Evolutionary conservation across 768 basidiomycete species (phyloP).

Genomic region (Lactarius hengduanensis): DNA sequence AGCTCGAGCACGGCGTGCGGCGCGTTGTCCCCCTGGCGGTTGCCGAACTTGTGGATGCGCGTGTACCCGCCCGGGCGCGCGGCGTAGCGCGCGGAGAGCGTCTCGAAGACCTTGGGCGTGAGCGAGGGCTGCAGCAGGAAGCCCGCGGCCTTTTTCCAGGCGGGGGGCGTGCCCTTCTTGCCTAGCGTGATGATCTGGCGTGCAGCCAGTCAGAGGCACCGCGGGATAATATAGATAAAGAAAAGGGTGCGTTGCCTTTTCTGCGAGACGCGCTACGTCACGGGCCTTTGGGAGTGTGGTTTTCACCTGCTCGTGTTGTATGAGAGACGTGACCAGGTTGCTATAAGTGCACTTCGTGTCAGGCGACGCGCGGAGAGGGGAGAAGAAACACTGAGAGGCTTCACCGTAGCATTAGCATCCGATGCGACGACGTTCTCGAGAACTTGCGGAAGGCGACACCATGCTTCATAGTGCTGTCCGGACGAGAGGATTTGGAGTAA

Average conservation of each 20-base stretch:
- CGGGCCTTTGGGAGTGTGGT: conserved; percentile 95
- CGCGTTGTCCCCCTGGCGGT: conserved; percentile 88
- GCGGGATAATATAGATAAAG: neutral
- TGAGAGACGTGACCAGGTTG: conserved; percentile 90
- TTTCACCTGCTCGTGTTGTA: conserved; percentile 94
- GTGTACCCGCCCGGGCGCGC: conserved; percentile 91
- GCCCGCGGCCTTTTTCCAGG: conserved; percentile 69
- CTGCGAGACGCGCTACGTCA: conserved; percentile 86
- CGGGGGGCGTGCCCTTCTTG: conserved; percentile 72
- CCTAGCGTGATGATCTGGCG: conserved; percentile 85
- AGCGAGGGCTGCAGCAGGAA: conserved; percentile 75
- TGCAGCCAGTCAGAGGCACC: neutral
- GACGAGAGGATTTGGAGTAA: neutral
- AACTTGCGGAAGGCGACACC: conserved; percentile 90
- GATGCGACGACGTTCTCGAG: conserved; percentile 86
- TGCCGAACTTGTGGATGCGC: conserved; percentile 88
- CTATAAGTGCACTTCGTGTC: conserved; percentile 41
- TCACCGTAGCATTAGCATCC: conserved; percentile 90
- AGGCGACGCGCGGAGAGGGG: neutral
- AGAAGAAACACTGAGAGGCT: conserved; percentile 25
- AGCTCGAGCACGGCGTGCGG: conserved; percentile 89
- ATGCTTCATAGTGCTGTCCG: conserved; percentile 73
- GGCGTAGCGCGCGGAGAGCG: conserved; percentile 78
- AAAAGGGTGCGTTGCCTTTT: conserved; percentile 60
- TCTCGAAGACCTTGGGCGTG: conserved; percentile 79